Evolutionary conservation across 768 basidiomycete genomes (phyloP), one percentile per base, ranked within the genome.

Genomic region (Suillus lakei): DNA sequence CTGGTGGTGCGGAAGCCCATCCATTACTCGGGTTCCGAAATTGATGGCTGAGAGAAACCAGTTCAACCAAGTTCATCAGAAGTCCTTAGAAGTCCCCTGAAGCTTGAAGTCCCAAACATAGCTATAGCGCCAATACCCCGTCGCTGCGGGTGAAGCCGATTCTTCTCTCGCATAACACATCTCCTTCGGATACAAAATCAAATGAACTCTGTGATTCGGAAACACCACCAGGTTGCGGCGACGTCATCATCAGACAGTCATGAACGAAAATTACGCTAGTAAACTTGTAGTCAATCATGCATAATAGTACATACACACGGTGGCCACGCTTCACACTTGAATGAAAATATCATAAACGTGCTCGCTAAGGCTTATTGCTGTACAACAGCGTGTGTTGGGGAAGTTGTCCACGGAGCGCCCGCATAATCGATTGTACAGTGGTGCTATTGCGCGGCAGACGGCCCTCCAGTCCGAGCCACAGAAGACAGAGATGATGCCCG

Each of bases 371-470:
- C 16, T 39, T 12, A 59, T 28, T 39, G 26, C 56, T 28, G 26
- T 59, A 21, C 13, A 18, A 26, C 36, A 9, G 16, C 9, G 23
- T 36, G 38, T 39, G 18, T 58, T 18, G n/a, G 36, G 36, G 23
- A 58, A 39, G 38, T 36, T 12, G 3, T 58, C 56, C 26, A 39
- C 56, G 56, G 56, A 56, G 36, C 55, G 55, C 55, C 55, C 36
- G 34, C n/a, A 23, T 56, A 38, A 58, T 26, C 15, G 23, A 16
- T 38, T 30, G 30, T 53, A 30, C 30, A 53, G 18, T 21, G 16
- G 36, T 38, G 36, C 8, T 38, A 58, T 58, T 15, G 15, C 16
- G 15, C 34, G 54, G 54, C 28, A 51, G 51, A 53, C 18, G 51
- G 30, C 51, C 51, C 51, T 53, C 51, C 51, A 21, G 50, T 32